These are phyloP conservation scores for Mycocentrospora acerina DNA, from an alignment of 2,329 filamentous ascomycete genomes.

Conservation along the genomic window DNA sequence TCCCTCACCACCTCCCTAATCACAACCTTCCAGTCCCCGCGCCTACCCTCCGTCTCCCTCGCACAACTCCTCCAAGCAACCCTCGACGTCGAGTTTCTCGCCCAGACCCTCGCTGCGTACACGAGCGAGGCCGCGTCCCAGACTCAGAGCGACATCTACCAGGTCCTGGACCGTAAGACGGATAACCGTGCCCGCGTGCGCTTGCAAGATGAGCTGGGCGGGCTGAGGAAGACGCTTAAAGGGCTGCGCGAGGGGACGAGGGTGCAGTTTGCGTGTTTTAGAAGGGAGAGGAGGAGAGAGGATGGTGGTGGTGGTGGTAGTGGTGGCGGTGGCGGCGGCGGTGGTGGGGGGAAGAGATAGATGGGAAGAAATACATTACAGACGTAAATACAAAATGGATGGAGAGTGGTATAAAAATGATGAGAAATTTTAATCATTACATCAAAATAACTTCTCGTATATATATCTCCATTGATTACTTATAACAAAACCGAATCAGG, in stretches of 20 bases:
- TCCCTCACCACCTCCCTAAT: slow-evolving; percentile 79
- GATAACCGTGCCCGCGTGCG: slow-evolving; percentile 79
- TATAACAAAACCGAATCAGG: too few species aligned
- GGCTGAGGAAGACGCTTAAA: slow-evolving; percentile 87
- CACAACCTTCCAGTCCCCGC: slow-evolving; percentile 63
- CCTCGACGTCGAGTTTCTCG: slow-evolving; percentile 93
- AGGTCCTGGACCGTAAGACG: slow-evolving; percentile 84
- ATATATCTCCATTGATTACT: too few species aligned
- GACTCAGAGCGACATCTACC: slow-evolving; percentile 86
- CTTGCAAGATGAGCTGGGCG: slow-evolving; percentile 83
- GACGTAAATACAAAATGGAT: too few species aligned
- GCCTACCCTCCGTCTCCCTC: slow-evolving; percentile 68
- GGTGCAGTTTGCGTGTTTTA: slow-evolving; percentile 42
- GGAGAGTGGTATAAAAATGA: too few species aligned
- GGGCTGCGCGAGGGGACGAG: slow-evolving; percentile 44
- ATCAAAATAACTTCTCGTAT: too few species aligned
- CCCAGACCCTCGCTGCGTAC: slow-evolving; percentile 88
- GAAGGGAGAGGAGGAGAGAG: slow-evolving; percentile 27
- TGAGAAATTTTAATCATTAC: too few species aligned
- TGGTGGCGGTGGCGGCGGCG: too few species aligned
- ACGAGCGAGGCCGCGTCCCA: slow-evolving; percentile 80
- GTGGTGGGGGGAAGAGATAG: too few species aligned
- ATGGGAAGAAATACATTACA: too few species aligned
- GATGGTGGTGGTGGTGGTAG: slow-evolving; percentile 11
- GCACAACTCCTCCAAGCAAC: slow-evolving; percentile 93